Conservation (phyloP, 257 asterid genomes). For the Solanum medicagineum region DNA sequence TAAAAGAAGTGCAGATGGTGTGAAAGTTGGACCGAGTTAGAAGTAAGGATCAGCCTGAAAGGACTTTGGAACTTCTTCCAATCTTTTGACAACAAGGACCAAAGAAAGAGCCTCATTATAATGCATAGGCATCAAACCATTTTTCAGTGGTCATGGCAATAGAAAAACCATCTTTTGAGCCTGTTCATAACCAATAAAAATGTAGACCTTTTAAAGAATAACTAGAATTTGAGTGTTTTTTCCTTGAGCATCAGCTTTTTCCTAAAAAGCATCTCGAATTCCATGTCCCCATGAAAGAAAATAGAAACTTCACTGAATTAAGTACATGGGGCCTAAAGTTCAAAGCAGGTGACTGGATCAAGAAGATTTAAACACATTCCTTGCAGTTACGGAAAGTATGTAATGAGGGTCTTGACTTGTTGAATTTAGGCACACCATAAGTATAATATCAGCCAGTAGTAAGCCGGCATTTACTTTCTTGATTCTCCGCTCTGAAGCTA, state of each 20-base stretch:
- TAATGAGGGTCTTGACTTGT: background rate
- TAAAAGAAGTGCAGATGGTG: background rate
- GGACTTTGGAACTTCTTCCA: background rate
- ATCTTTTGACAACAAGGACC: background rate
- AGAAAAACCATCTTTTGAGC: background rate
- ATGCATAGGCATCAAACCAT: background rate
- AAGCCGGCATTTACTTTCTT: background rate
- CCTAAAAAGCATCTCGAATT: background rate
- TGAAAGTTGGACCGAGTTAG: background rate
- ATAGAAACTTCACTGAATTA: background rate
- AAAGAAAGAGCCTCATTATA: background rate
- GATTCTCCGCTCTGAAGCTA: background rate
- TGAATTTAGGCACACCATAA: background rate
- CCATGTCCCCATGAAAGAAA: background rate
- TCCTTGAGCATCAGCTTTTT: background rate
- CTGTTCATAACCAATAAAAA: background rate
- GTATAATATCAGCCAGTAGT: background rate
- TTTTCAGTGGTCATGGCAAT: background rate
- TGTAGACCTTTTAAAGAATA: background rate
- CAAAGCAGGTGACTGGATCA: background rate
- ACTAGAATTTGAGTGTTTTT: background rate
- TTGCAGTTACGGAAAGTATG: background rate
- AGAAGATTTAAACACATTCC: background rate
- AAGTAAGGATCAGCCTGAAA: background rate
- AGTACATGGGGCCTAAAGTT: background rate